Percentiles rank a stretch among this genome's conserved stretches.
phyloP scores from a whole-genome alignment of 306 rosid genomes.

The Citrullus colocynthis region DNA sequence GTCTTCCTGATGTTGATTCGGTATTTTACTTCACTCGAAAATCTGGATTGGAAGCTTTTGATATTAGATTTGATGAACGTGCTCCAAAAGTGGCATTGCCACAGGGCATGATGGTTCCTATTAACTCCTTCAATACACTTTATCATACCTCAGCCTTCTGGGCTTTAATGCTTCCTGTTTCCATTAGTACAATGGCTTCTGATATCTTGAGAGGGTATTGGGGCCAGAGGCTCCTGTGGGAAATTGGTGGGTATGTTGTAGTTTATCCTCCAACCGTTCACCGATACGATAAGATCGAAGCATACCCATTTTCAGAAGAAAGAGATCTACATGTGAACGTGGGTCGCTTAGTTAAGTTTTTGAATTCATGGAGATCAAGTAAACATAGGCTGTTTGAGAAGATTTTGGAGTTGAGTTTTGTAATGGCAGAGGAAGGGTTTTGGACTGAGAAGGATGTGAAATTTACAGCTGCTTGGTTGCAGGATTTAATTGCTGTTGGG shows the following conservation, averaged over 20 bases:
- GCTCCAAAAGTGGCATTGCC: conserved; percentile 92
- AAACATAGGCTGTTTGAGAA: conserved; percentile 77
- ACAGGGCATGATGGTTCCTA: conserved; percentile 80
- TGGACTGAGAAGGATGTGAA: conserved; percentile 89
- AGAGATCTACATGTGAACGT: conserved; percentile 94
- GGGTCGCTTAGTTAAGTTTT: conserved; percentile 61
- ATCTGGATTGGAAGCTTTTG: conserved; percentile 64
- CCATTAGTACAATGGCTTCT: conserved; percentile 88
- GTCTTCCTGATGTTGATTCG: conserved; percentile 92
- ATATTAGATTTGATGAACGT: conserved; percentile 66
- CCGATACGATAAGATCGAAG: conserved; percentile 67
- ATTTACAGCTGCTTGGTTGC: conserved; percentile 95
- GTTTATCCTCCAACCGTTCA: conserved; percentile 91
- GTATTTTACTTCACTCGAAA: conserved; percentile 92
- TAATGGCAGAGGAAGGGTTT: conserved; percentile 86
- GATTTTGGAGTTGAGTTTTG: conserved; percentile 70
- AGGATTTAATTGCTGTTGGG: conserved; percentile 84
- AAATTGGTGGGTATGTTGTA: conserved; percentile 75
- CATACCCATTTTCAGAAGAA: conserved; percentile 86
- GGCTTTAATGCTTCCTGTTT: conserved; percentile 98
- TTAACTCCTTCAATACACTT: conserved; percentile 81
- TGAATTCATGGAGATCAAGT: conserved; percentile 67
- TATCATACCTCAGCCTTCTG: conserved; percentile 86
- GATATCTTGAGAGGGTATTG: conserved; percentile 97
- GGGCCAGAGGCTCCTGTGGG: conserved; percentile 98